Evolutionary conservation across 164 flowering plant genomes (phyloP).

Genomic region (Vitis amurensis): DNA sequence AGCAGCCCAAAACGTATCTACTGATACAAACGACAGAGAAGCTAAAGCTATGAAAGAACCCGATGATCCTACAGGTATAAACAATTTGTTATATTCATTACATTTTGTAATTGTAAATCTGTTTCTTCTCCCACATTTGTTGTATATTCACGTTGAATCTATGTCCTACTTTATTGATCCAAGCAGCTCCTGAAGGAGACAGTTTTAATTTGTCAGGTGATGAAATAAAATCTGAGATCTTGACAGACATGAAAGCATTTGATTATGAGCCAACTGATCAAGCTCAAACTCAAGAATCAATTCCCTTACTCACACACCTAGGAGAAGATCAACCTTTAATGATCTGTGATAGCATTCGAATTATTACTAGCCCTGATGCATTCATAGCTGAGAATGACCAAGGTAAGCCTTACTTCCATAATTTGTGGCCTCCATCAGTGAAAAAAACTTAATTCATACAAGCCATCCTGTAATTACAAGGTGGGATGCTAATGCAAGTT

Average conservation of each 20-base stretch:
- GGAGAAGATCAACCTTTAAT: conserved; percentile 12
- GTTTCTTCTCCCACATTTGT: neutral
- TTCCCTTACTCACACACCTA: conserved; percentile 1
- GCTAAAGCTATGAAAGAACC: neutral
- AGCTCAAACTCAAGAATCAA: conserved; percentile 3
- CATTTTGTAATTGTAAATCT: neutral
- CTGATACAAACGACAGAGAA: neutral
- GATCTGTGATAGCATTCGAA: neutral
- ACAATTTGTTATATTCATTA: neutral
- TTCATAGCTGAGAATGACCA: conserved; percentile 6
- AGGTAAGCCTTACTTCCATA: conserved; percentile 12
- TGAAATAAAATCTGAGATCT: conserved; percentile 4
- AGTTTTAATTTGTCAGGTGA: neutral
- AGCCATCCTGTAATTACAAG: too few relatives aligned
- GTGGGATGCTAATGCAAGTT: neutral
- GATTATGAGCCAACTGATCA: conserved; percentile 3
- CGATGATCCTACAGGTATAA: conserved; percentile 17
- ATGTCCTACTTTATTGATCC: too few relatives aligned
- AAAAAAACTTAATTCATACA: too few relatives aligned
- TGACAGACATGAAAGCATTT: neutral
- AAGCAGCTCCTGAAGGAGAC: conserved; percentile 9
- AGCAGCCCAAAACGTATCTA: conserved; percentile 1
- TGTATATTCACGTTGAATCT: neutral
- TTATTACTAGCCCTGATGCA: neutral
- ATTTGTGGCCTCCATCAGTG: neutral